Evolutionary conservation across 768 basidiomycete genomes (phyloP).

Genomic region (Macrolepiota fuliginosa): DNA sequence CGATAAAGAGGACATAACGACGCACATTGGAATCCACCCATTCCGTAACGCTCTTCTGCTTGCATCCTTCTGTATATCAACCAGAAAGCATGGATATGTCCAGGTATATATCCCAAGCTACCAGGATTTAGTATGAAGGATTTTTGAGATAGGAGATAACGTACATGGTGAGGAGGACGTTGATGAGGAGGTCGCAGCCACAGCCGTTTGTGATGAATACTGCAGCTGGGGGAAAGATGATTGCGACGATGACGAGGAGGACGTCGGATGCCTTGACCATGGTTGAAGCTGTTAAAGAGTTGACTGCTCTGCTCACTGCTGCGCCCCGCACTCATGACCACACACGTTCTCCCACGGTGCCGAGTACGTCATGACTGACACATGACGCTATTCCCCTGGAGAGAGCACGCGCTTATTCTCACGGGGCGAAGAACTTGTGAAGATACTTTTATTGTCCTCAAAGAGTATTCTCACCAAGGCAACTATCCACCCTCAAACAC

Average conservation of each 20-base stretch:
- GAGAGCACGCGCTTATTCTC: neutral
- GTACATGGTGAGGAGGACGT: conserved; percentile 74
- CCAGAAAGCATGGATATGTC: conserved; percentile 80
- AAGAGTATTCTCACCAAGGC: neutral
- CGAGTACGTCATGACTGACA: neutral
- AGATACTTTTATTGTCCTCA: neutral
- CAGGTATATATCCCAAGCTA: conserved; percentile 79
- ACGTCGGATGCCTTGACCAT: conserved; percentile 72
- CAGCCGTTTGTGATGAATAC: conserved; percentile 79
- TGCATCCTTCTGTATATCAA: conserved; percentile 89
- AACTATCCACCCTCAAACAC: too few species aligned
- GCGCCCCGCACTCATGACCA: neutral
- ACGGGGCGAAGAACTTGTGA: too few species aligned
- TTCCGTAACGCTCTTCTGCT: conserved; percentile 80
- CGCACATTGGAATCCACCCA: conserved; percentile 75
- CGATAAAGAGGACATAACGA: conserved; percentile 13
- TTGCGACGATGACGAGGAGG: conserved; percentile 76
- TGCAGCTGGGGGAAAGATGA: conserved; percentile 80
- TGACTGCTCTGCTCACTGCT: neutral
- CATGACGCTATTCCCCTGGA: neutral
- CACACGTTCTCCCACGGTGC: neutral
- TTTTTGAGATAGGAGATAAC: conserved; percentile 18
- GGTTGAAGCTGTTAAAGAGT: conserved; percentile 12
- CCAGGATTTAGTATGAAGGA: neutral
- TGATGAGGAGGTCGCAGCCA: conserved; percentile 84